Evolutionary conservation across 257 asterid species (phyloP).

Genomic region (Catharanthus roseus): DNA sequence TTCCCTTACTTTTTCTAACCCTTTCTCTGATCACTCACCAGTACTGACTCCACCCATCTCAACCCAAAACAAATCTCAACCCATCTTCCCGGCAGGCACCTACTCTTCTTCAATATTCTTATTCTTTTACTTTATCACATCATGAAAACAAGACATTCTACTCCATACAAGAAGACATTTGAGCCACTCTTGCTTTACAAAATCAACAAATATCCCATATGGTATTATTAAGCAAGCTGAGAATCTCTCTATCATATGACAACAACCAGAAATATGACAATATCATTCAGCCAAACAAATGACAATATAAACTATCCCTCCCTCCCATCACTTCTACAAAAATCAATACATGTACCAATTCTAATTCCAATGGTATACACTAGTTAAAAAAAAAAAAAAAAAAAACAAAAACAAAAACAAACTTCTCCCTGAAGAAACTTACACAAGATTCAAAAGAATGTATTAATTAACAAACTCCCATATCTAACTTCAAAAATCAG

Average conservation of each 20-base stretch:
- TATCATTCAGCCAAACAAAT: too few relatives aligned
- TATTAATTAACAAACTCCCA: background rate
- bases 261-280: background rate
- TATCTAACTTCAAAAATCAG: slow-evolving; percentile 13
- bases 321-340: background rate
- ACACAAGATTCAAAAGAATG: background rate
- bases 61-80: too few relatives aligned
- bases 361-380: background rate
- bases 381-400: background rate
- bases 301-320: background rate
- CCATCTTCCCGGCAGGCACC: too few relatives aligned
- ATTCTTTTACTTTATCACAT: too few relatives aligned
- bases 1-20: too few relatives aligned
- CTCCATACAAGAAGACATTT: background rate
- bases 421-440: slow-evolving; percentile 1
- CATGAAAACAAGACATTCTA: too few relatives aligned
- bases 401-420: too few relatives aligned
- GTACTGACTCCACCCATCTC: too few relatives aligned
- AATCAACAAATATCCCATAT: background rate
- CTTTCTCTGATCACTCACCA: too few relatives aligned
- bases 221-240: background rate
- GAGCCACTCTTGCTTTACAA: background rate
- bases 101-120: too few relatives aligned
- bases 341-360: background rate
- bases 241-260: background rate